These are phyloP conservation scores for Podaxis sp. DNA, from an alignment of 768 basidiomycete species.

Conservation along the genomic window DNA sequence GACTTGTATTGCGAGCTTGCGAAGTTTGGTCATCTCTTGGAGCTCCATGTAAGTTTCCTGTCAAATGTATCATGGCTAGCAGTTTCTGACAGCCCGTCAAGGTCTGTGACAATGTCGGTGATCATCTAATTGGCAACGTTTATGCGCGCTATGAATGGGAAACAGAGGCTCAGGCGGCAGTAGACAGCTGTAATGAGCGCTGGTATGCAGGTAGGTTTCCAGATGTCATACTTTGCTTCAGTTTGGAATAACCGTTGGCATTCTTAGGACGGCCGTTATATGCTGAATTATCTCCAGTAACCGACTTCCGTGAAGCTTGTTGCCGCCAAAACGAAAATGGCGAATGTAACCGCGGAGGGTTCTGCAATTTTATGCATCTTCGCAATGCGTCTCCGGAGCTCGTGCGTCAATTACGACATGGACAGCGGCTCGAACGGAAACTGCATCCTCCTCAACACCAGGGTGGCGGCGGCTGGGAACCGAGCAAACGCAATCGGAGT, in stretches of 20 bases:
- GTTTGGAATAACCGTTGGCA: constrained; percentile 16
- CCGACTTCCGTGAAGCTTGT: constrained; percentile 98
- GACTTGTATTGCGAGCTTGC: constrained; percentile 93
- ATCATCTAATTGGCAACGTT: constrained; percentile 96
- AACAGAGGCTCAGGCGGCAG: constrained; percentile 91
- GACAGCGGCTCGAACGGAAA: constrained; percentile 82
- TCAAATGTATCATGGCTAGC: background rate
- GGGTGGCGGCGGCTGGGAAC: constrained; percentile 83
- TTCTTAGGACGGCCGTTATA: constrained; percentile 83
- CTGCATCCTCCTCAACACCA: constrained; percentile 65
- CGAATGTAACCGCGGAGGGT: constrained; percentile 96
- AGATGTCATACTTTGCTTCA: constrained; percentile 1
- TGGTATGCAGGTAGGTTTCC: constrained; percentile 92
- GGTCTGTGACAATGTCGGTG: constrained; percentile 99
- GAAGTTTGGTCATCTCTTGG: constrained; percentile 93
- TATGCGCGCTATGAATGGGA: constrained; percentile 99
- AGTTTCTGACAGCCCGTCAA: constrained; percentile 27
- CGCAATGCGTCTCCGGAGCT: constrained; percentile 85
- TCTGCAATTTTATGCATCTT: constrained; percentile 99
- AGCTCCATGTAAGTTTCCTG: constrained; percentile 76
- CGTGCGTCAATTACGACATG: constrained; percentile 73
- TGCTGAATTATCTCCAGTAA: constrained; percentile 97
- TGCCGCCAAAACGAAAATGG: constrained; percentile 99
- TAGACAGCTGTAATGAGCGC: constrained; percentile 90
- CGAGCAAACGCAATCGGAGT: constrained; percentile 67